phyloP scores from a whole-genome alignment of 106 monocot species.

The Posidonia australis region DNA sequence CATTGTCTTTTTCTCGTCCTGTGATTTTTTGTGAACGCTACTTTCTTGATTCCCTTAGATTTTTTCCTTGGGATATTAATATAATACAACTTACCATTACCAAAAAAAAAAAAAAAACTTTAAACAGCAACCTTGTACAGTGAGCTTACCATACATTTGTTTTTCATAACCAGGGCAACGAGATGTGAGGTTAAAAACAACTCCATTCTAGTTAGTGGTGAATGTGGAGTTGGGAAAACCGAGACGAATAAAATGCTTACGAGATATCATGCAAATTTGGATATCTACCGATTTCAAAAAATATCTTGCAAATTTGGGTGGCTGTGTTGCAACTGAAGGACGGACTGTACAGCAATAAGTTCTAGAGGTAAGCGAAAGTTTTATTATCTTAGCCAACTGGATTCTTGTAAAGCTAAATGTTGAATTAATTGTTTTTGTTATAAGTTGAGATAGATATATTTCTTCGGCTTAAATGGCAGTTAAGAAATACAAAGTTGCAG shows the following conservation, averaged over 20 bases:
- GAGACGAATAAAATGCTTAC: slow-evolving; percentile 89
- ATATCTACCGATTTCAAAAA: no score
- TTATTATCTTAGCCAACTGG: background rate
- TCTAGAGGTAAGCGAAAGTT: slow-evolving; percentile 47
- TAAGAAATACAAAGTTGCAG: no score
- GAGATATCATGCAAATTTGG: no score
- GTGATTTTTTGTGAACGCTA: no score
- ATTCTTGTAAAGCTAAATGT: background rate
- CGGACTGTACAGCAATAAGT: slow-evolving; percentile 82
- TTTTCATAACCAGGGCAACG: slow-evolving; percentile 44
- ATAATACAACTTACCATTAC: no score
- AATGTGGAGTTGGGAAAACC: slow-evolving; percentile 81
- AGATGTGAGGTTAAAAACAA: slow-evolving; percentile 71
- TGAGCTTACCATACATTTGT: background rate
- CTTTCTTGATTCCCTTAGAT: no score
- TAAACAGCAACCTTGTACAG: background rate
- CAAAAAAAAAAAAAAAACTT: no score
- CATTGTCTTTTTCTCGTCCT: no score
- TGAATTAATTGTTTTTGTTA: background rate
- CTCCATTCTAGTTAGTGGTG: slow-evolving; percentile 82
- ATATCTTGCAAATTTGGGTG: slow-evolving; percentile 70
- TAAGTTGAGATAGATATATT: no score
- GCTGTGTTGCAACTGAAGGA: slow-evolving; percentile 57
- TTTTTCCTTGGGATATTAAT: no score
- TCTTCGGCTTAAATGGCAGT: no score